These are phyloP conservation scores for Cylindrotheca fusiformis DNA, from an alignment of 108 stramenopile species.

Conservation along the genomic window DNA sequence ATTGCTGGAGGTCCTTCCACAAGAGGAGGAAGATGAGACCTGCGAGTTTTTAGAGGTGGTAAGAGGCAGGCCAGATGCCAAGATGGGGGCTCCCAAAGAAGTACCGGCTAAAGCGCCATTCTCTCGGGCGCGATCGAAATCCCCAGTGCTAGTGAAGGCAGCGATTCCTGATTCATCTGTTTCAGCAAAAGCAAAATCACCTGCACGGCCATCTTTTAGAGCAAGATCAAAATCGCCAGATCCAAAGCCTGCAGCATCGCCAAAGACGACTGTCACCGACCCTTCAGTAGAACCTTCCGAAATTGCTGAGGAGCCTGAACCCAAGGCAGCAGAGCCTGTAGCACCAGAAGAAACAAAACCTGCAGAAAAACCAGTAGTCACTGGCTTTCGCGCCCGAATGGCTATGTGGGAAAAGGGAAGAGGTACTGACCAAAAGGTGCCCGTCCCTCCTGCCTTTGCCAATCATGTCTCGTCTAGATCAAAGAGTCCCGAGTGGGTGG, in stretches of 20 bases:
- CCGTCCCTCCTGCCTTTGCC: not conserved
- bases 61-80: no score
- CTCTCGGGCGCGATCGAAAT: no score
- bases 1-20: slow-evolving; percentile 1
- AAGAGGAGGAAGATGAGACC: not conserved
- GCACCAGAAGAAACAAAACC: not conserved
- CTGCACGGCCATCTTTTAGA: not conserved
- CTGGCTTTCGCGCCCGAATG: slow-evolving; percentile 3
- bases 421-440: not conserved
- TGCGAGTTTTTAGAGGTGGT: no score
- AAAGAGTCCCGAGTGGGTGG: not conserved
- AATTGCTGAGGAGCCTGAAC: not conserved
- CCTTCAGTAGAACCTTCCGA: not conserved
- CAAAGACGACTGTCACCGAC: not conserved
- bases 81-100: no score
- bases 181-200: not conserved
- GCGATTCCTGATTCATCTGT: no score
- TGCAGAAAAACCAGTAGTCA: no score
- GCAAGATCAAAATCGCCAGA: not conserved
- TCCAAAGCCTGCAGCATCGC: not conserved
- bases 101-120: no score
- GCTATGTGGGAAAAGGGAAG: not conserved
- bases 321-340: not conserved
- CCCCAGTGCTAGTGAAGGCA: no score
- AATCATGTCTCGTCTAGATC: not conserved